Base-by-base conservation (phyloP, 441 rosid species). In the Dalechampia spathulata region DNA sequence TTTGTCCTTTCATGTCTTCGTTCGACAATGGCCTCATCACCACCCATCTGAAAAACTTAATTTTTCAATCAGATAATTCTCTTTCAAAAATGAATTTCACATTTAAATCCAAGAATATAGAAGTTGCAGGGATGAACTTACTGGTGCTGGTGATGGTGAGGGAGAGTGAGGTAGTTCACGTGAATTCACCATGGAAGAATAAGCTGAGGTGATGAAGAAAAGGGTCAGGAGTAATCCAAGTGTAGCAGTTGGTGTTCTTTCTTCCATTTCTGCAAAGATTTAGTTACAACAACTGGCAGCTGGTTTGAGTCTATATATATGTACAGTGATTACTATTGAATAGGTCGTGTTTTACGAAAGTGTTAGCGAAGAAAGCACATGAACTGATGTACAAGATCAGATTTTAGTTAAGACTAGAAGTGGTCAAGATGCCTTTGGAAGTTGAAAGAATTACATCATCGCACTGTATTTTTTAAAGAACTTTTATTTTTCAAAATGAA, bases 91-190 rank as follows among this genome's bases (percentile, higher is more conserved):
- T 30, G 34, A 30, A 30, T 30, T 30, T 30, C 8, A 30, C 34
- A 30, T 3, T 8, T 30, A 8, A 30, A 30, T 8, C 34, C 4
- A 30, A 30, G 8, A 30, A 30, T 30, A 30, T 49, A 28, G 5
- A 10, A 50, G 7, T 34, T 21, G 27, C 17, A 20, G 42, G 9
- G 14, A 16, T 26, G 34, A 14, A 53, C 46, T 53, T 54, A 54
- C 58, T 25, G 37, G 37, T 4, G 58, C n/a, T 1, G 58, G 58
- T 16, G 58, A 54, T 25, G 58, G 58, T 9, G 58, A 54, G 9
- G 22, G 57, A 40, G 14, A 11, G 10, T 38, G 45, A 40, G 25
- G 15, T 9, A 54, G 10, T 5, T 38, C 45, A 4, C 15, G 37
- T 3, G 58, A 25, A 5, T 39, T 0, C 6, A 53, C 57, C 2